Base-by-base conservation (phyloP, 306 rosid species). In the Glycyrrhiza uralensis region DNA sequence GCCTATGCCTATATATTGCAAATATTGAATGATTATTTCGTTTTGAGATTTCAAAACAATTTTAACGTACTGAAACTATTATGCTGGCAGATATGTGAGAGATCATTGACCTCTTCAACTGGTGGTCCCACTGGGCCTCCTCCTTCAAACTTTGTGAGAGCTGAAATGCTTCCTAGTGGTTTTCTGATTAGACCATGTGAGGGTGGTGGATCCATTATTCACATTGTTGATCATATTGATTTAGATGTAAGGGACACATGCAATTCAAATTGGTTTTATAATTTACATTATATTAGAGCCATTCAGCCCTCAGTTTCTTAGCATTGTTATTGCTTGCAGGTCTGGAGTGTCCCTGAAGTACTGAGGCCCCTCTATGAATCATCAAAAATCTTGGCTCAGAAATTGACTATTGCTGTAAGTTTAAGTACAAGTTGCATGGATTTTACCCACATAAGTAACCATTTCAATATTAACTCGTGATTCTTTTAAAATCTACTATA, bases 341-440 rank as follows among this genome's bases (percentile, higher is more conserved):
- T 87, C 66, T 86, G 95, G 93, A 94, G 99, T 45, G 99, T 94
- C 4, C 99, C 99, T 49, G 99, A 94, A 81, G 98, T 93, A 23
- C 89, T 93, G 52, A 80, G 98, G 81, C 96, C 97, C 49, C 97
- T 93, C 15, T 94, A 94, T 7, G 96, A 91, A 66, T 94, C 99
- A 2, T 91, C 99, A 15, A 91, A 94, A 76, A 89, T 94, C 51
- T 83, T 94, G 64, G 99, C 99, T 50, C 99, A 94, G 85, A 94
- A 94, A 76, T 68, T 75, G 58, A 91, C 99, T 13, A 80, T 91
- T 47, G 91, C 99, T 20, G 99, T 94, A 80, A 82, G 95, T 45
- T 75, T 8, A 1, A 6, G 22, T 4, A 3, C 45, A 22, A 12
- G 5, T 11, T 10, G 1, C 26, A n/a, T 7, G 10, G 19, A 12